Base-by-base conservation (phyloP, 192 early-diverging fungal species). In the Coemansia sp. region DNA sequence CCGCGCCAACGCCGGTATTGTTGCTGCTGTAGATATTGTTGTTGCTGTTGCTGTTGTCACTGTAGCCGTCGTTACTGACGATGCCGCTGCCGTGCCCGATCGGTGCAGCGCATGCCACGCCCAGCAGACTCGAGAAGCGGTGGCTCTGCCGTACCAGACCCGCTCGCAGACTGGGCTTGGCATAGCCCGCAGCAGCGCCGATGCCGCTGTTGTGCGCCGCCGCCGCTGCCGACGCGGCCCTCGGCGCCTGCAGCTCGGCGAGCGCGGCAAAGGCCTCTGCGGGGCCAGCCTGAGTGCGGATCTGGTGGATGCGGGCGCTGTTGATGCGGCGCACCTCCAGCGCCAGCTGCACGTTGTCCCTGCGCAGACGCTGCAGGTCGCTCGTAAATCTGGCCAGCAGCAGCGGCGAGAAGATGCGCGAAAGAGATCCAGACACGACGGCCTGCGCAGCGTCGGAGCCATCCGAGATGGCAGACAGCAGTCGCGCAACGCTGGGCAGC, bases 201-300 rank as follows among this genome's bases (percentile, higher is more conserved):
- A n/a, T n/a, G n/a, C n/a, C n/a, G n/a, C n/a, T n/a, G n/a, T n/a
- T n/a, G n/a, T n/a, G n/a, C n/a, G 36, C 63, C 22, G 55, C 51
- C 3, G 20, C 52, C 6, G 55, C 36, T 9, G 32, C 32, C 4
- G 32, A 34, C 9, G 32, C 32, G 9, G 32, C 32, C 32, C 32
- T 34, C 20, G 60, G 18, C 8, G 60, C 10, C 35, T 62, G 60
- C 19, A 46, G 39, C 3, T 51, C 52, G 14, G 64, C 56, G 25
- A 65, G 42, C 18, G 72, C 62, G 2, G 58, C 64, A 59, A 67
- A 60, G 27, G 64, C 73, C 24, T 65, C 73, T 20, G 50, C 50
- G 0, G 73, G 61, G 14, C 73, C 73, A 3, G 68, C 63, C 47
- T 75, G 60, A 5, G 73, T 75, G 53, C 73, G 73, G 51, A 75